phyloP scores from a whole-genome alignment of 495 filamentous ascomycete species.

The Amphirosellinia nigrospora region DNA sequence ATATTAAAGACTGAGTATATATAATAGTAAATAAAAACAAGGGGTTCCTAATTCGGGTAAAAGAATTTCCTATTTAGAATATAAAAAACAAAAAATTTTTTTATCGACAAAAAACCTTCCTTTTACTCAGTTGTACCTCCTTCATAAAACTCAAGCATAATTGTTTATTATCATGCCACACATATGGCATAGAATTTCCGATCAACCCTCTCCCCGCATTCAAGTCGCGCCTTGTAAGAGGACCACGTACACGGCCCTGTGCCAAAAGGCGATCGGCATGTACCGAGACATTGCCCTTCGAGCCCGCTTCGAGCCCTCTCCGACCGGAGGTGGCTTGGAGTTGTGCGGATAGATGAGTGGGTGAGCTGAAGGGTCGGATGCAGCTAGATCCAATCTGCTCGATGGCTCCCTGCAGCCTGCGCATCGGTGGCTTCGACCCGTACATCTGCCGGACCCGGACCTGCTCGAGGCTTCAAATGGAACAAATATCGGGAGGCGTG shows the following conservation, averaged over 20 bases:
- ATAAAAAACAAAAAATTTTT: no score
- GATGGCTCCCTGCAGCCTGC: not conserved
- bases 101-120: no score
- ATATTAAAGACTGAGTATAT: no score
- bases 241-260: not conserved
- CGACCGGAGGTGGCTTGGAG: not conserved
- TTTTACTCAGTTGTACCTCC: no score
- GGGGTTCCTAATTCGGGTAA: no score
- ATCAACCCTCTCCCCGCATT: not conserved
- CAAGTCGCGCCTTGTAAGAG: not conserved
- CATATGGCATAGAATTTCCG: not conserved
- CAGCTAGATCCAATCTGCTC: constrained; percentile 12
- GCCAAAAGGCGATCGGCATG: not conserved
- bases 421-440: not conserved
- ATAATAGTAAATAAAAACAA: no score
- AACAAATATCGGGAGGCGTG: not conserved
- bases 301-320: no score
- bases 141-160: no score
- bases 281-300: not conserved
- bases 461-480: not conserved
- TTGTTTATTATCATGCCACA: not conserved
- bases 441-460: not conserved
- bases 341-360: not conserved
- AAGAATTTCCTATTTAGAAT: no score
- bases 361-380: not conserved